A percentile compares a stretch with the other conserved stretches of the same genome.
Conservation (phyloP, 257 asterid genomes). For the Ilex aquifolium region DNA sequence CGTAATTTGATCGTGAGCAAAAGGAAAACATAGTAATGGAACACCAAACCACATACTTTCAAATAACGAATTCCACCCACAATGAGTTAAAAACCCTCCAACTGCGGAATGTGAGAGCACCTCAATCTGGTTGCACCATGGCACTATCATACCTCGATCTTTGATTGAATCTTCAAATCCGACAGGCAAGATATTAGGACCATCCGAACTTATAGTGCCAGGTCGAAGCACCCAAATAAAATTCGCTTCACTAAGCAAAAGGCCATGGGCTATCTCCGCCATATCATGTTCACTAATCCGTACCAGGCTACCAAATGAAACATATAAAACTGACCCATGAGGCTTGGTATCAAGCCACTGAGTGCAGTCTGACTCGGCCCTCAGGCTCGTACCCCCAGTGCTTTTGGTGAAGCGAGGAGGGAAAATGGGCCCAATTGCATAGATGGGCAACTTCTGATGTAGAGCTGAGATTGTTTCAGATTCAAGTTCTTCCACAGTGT, state of each 20-base stretch:
- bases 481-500: conserved; percentile 12
- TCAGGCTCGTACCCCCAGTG: conserved; percentile 5
- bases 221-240: conserved; percentile 22
- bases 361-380: conserved; percentile 16
- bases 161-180: conserved; percentile 11
- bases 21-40: neutral
- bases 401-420: conserved; percentile 15
- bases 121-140: conserved; percentile 16
- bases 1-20: neutral
- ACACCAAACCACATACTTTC: neutral
- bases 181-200: conserved; percentile 3
- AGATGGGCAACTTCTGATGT: conserved; percentile 4
- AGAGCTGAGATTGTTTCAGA: conserved; percentile 8
- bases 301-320: conserved; percentile 16
- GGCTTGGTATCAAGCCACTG: conserved; percentile 16
- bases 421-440: conserved; percentile 17
- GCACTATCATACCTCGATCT: conserved; percentile 8
- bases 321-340: conserved; percentile 15
- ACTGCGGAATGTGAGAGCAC: conserved; percentile 12
- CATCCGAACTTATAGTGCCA: conserved; percentile 5
- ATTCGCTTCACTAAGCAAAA: conserved; percentile 10
- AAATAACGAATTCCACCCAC: neutral
- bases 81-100: conserved; percentile 12
- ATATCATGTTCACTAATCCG: conserved; percentile 9
- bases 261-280: conserved; percentile 14